A percentile compares a stretch with the other conserved stretches of the same genome.
These are phyloP conservation scores for Peltaster fructicola DNA, from an alignment of 2,329 filamentous ascomycete genomes.

Conservation along the genomic window DNA sequence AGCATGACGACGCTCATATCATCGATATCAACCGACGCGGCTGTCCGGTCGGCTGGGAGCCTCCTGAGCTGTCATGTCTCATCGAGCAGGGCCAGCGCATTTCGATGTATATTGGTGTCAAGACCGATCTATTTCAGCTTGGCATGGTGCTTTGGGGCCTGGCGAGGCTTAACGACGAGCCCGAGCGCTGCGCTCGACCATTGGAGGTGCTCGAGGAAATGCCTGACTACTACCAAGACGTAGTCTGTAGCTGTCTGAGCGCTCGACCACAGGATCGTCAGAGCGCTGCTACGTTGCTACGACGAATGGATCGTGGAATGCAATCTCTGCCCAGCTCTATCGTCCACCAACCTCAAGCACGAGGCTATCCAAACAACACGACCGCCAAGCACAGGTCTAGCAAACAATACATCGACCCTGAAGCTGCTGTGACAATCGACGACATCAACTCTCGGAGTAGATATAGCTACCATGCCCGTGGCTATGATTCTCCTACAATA, in stretches of 20 bases:
- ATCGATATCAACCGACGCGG: conserved; percentile 96
- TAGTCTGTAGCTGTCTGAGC: conserved; percentile 62
- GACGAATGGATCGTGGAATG: conserved; percentile 3
- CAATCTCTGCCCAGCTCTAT: conserved; percentile 1
- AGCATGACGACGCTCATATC: conserved; percentile 71
- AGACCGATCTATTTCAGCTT: conserved; percentile 88
- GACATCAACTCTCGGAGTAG: conserved; percentile 20
- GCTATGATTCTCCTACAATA: conserved; percentile 2
- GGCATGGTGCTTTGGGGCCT: conserved; percentile 96
- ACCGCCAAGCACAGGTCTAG: conserved; percentile 22
- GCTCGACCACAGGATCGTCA: conserved; percentile 53
- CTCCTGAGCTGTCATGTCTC: conserved; percentile 71
- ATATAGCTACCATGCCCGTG: conserved; percentile 4
- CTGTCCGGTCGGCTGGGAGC: conserved; percentile 96
- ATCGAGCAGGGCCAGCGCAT: conserved; percentile 81
- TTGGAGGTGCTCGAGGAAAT: conserved; percentile 41
- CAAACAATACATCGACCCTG: conserved; percentile 31
- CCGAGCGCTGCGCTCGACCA: conserved; percentile 60
- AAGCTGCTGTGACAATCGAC: conserved; percentile 25
- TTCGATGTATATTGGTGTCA: conserved; percentile 94
- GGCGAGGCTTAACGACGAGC: conserved; percentile 75
- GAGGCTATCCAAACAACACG: conserved; percentile 18
- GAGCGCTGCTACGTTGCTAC: conserved; percentile 50
- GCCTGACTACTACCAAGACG: conserved; percentile 59
- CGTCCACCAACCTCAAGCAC: neutral